Base-by-base conservation (phyloP, 129 eudicot genomes). In the Heracleum sosnowskyi region DNA sequence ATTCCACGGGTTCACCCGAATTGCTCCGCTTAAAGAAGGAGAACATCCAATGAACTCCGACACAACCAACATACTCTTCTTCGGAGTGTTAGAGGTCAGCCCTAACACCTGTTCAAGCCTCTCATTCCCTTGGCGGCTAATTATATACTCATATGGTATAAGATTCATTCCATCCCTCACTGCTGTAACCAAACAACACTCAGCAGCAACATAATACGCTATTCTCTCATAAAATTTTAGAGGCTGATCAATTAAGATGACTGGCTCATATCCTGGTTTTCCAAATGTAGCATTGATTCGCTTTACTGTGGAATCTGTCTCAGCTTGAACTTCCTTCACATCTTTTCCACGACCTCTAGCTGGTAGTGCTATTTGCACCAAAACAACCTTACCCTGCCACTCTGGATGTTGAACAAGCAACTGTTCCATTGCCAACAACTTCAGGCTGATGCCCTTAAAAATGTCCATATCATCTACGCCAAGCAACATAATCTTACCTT, bases 41-140 rank as follows among this genome's bases (percentile, higher is more conserved):
- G 97, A 92, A 49, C 97, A 92, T 34, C 97, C 97, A 31, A 92
- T 92, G 53, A 92, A 92, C 86, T 92, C 97, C 4, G 97, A 92
- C 46, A 92, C 96, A 53, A 92, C 97, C 69, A 92, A 77, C 93
- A 90, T 92, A 80, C 96, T 90, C 78, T 88, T 92, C 69, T 87
- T 90, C 1, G 83, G 96, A 35, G 83, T 44, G 4, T 81, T 62
- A 0, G 96, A 73, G 1, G 83, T 78, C 29, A 86, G 63, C 24
- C 91, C 89, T 66, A 90, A 77, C 11, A 88, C 86, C 84, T 84
- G 85, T 78, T 92, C 95, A 31, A 92, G 83, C 76, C 70, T 76
- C 69, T 88, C 88, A 40, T 85, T 90, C 44, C 97, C 93, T 78
- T 90, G 93, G 22, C 97, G 86, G 45, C 97, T 86, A 51, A 92